Conservation (phyloP, 108 stramenopile genomes). For the Chaetoceros tenuissimus region DNA sequence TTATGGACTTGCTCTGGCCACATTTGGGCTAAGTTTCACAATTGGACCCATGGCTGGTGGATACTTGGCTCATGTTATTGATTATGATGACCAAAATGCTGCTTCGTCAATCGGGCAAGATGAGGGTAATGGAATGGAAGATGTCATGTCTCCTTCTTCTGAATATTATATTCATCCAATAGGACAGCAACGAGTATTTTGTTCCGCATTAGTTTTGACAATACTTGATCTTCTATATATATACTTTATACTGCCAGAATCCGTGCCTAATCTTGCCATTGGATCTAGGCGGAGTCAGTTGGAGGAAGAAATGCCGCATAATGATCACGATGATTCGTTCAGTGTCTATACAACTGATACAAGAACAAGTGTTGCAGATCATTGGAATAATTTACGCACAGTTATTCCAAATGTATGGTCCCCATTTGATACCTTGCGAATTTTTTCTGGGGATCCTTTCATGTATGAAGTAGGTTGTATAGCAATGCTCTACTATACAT, state of each 20-base stretch:
- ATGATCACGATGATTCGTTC: too few relatives aligned
- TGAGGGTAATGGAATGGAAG: not conserved
- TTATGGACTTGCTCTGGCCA: slow-evolving; percentile 95
- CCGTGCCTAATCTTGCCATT: slow-evolving; percentile 12
- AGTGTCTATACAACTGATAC: not conserved
- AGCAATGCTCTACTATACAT: slow-evolving; percentile 90
- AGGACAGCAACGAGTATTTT: slow-evolving; percentile 61
- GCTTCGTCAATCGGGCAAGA: slow-evolving; percentile 14
- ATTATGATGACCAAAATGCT: too few relatives aligned
- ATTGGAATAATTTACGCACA: not conserved
- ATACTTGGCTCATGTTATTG: slow-evolving; percentile 72
- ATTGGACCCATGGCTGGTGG: slow-evolving; percentile 95
- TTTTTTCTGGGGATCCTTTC: slow-evolving; percentile 60
- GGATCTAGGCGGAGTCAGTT: slow-evolving; percentile 6
- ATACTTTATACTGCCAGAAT: slow-evolving; percentile 65
- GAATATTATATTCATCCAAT: slow-evolving; percentile 21
- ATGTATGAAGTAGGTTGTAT: slow-evolving; percentile 70
- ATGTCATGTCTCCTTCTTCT: not conserved
- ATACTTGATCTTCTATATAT: slow-evolving; percentile 72
- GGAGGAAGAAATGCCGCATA: slow-evolving; percentile 5
- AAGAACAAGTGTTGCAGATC: not conserved
- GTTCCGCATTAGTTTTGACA: slow-evolving; percentile 43
- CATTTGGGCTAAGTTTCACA: slow-evolving; percentile 90
- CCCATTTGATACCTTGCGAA: slow-evolving; percentile 52
- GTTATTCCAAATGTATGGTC: slow-evolving; percentile 30